Conservation (phyloP, 441 rosid species). For the Jatropha podagrica region DNA sequence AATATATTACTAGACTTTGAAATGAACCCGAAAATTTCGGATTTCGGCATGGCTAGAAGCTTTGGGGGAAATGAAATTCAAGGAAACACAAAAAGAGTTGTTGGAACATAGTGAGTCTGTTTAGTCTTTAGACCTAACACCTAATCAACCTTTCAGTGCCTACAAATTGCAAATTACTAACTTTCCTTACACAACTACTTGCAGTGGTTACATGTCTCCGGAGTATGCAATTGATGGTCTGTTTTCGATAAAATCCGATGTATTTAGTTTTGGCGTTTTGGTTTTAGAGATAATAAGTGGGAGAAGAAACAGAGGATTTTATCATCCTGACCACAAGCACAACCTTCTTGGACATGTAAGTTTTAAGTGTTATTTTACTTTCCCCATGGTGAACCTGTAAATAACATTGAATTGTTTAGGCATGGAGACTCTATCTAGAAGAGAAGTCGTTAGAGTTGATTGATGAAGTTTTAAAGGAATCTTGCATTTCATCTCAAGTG, state of each 20-base stretch:
- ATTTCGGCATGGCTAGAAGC: constrained; percentile 81
- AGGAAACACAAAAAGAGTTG: constrained; percentile 58
- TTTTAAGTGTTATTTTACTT: neutral
- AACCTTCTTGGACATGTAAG: constrained; percentile 60
- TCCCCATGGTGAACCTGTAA: neutral
- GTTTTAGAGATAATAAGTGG: constrained; percentile 70
- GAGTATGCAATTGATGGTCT: constrained; percentile 50
- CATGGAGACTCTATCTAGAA: constrained; percentile 43
- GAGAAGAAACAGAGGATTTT: constrained; percentile 65
- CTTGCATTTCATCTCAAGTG: constrained; percentile 19
- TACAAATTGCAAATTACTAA: neutral
- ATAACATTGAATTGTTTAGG: constrained; percentile 22
- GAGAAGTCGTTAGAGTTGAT: constrained; percentile 25
- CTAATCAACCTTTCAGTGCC: neutral
- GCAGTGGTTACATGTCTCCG: too few species aligned
- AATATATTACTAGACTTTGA: constrained; percentile 58
- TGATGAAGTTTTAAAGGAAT: constrained; percentile 12
- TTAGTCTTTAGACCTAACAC: neutral
- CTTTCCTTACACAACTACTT: neutral
- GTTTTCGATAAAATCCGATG: constrained; percentile 70
- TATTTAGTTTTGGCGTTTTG: constrained; percentile 72
- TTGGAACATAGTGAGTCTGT: constrained; percentile 73
- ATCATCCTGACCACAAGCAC: constrained; percentile 24
- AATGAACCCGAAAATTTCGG: constrained; percentile 70
- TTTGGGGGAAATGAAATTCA: constrained; percentile 57